Evolutionary conservation across 345 rosid genomes (phyloP), one percentile per base, ranked within the genome.

Genomic region (Odontarrhena argentea): DNA sequence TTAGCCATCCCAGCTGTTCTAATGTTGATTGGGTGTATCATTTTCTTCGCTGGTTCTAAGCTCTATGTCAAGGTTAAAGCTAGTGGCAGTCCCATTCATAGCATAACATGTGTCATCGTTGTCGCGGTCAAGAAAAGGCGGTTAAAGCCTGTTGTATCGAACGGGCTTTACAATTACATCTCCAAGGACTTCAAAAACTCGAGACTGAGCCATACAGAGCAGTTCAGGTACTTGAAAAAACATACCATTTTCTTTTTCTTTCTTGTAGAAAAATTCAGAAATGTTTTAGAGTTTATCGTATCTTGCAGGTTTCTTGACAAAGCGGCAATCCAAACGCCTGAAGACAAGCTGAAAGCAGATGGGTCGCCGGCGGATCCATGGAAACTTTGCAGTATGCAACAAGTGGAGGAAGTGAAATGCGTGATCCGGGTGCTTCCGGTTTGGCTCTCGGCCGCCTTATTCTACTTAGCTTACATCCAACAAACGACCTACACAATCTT

Each of bases 331-430:
- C 55, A 76, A 13, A 77, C 84, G 4, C 63, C 46, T 2, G 65
- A 74, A 1, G 87, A 82, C 60, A 44, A 73, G 57, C 41, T 85
- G 63, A 75, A 82, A 25, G n/a, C 28, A 4, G 83, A 87, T 7
- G 91, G 88, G 0, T 79, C 87, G 1, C 67, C 88, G 1, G 38
- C 40, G 0, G 50, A 83, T 40, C 85, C 88, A n/a, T 87, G 88
- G 91, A 80, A 51, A 18, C 84, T 87, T 0, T 87, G 90, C 38
- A 82, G 91, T 77, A 34, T 82, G 63, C 90, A 87, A 34, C 90
- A 87, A 77, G 84, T 83, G 18, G 90, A 87, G 56, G 88, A 87
- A 79, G 81, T 71, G 67, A 87, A 87, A 73, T 87, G 88, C 30
- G 48, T 81, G 61, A 9, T 79, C 45, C 71, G 87, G 14, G 78